Percentiles rank a stretch among this genome's conserved stretches.
phyloP scores from a whole-genome alignment of 1,139 yeast genomes.

The Taphrina pruni region DNA sequence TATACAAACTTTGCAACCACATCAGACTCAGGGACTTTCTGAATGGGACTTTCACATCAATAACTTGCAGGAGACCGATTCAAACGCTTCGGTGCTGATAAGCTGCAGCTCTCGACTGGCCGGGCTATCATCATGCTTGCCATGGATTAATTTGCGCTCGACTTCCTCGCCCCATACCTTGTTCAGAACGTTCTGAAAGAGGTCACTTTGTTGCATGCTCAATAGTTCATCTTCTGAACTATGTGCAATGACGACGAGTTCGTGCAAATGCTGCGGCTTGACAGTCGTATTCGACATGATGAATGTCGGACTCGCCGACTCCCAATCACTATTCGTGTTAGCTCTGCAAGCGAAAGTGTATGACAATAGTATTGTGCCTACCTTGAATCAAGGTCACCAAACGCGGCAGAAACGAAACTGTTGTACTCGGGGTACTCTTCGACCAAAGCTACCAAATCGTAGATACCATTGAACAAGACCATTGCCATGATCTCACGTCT shows the following conservation, averaged over 20 bases:
- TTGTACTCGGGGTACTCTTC: conserved; percentile 58
- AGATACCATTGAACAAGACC: conserved; percentile 61
- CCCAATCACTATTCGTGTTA: conserved; percentile 45
- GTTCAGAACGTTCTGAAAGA: conserved; percentile 9
- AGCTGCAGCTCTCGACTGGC: conserved; percentile 17
- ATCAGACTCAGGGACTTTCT: too few species aligned
- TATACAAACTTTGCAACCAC: too few species aligned
- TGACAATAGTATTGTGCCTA: neutral
- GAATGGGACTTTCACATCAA: neutral
- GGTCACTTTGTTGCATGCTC: conserved; percentile 44
- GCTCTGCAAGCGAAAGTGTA: neutral
- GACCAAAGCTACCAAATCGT: conserved; percentile 55
- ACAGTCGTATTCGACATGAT: conserved; percentile 47
- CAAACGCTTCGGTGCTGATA: conserved; percentile 7
- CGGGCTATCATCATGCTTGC: conserved; percentile 27
- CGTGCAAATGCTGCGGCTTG: conserved; percentile 11
- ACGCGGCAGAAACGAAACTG: conserved; percentile 58
- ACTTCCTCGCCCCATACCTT: conserved; percentile 24
- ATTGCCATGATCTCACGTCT: conserved; percentile 43
- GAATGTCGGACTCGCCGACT: conserved; percentile 50
- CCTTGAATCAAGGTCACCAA: conserved; percentile 49
- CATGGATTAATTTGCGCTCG: conserved; percentile 5
- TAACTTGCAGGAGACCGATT: neutral
- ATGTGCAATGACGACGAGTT: conserved; percentile 43
- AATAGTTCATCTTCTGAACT: conserved; percentile 44